Conservation (phyloP, 2,329 filamentous ascomycete species). For the Parascedosporium putredinis region DNA sequence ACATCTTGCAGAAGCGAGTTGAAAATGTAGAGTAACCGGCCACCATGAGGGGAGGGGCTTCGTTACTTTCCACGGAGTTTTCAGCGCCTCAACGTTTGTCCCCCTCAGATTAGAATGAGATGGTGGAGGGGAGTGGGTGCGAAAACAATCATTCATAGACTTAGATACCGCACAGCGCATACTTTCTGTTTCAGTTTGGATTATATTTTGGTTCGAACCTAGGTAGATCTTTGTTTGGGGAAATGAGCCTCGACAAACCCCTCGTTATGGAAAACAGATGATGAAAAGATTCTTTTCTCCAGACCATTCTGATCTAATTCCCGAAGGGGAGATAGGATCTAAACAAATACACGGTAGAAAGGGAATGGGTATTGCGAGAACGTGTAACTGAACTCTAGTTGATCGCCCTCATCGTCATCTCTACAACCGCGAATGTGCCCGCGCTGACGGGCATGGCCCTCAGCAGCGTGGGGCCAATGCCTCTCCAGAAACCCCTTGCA, state of each 20-base stretch:
- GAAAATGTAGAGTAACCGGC: constrained; percentile 39
- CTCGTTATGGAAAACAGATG: no score
- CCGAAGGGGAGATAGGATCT: not conserved
- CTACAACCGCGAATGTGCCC: constrained; percentile 86
- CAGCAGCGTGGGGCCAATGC: constrained; percentile 77
- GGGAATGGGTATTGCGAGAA: not conserved
- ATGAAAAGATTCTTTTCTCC: no score
- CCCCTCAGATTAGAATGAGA: no score
- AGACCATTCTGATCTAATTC: no score
- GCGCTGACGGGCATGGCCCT: constrained; percentile 96
- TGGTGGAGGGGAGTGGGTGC: no score
- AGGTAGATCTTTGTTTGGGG: no score
- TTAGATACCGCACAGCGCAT: no score
- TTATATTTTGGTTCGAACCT: no score
- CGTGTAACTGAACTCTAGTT: constrained; percentile 22
- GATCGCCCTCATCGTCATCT: constrained; percentile 55
- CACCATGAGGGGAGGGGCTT: not conserved
- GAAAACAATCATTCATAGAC: no score
- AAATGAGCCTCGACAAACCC: no score
- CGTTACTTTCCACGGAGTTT: not conserved
- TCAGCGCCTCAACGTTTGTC: no score
- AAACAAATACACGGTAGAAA: not conserved
- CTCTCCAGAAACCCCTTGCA: constrained; percentile 82
- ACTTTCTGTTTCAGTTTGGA: no score
- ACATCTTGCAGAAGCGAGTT: constrained; percentile 55